Percentiles rank a stretch among this genome's conserved stretches.
phyloP scores from a whole-genome alignment of 208 protist species.

The Acanthamoeba royreba region DNA sequence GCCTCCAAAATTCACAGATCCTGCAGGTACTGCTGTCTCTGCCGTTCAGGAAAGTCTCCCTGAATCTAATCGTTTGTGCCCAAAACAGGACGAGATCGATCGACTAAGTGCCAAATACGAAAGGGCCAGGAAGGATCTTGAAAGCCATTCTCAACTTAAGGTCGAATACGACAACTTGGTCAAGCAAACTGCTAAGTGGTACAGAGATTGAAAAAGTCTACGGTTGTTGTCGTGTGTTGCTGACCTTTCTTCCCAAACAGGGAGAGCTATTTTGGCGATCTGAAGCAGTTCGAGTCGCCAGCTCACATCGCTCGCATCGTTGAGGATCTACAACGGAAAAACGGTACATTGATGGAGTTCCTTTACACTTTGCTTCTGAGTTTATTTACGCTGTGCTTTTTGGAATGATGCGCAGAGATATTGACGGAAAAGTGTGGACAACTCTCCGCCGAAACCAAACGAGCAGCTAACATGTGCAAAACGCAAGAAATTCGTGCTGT shows the following conservation, averaged over 20 bases:
- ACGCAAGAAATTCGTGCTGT: not conserved
- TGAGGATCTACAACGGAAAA: not conserved
- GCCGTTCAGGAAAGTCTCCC: not conserved
- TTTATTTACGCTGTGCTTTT: not conserved
- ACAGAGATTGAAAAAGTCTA: not conserved
- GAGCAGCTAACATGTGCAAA: not conserved
- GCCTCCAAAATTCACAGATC: not conserved
- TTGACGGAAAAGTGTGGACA: not conserved
- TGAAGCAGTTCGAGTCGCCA: not conserved
- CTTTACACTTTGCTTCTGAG: not conserved
- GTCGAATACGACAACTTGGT: not conserved
- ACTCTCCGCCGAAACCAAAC: not conserved
- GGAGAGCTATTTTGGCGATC: not conserved
- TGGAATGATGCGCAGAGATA: not conserved
- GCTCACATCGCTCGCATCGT: not conserved
- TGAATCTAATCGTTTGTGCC: not conserved
- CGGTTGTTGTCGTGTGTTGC: not conserved
- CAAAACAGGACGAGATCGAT: not conserved
- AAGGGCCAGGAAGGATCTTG: not conserved
- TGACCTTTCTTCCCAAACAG: not conserved
- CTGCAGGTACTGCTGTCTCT: not conserved
- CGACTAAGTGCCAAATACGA: not conserved
- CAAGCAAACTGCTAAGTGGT: not conserved
- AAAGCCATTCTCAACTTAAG: not conserved
- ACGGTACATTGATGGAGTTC: not conserved